Percentiles rank a stretch among this genome's conserved stretches.
Conservation (phyloP, 805 yeast genomes). For the Brettanomyces nanus region DNA sequence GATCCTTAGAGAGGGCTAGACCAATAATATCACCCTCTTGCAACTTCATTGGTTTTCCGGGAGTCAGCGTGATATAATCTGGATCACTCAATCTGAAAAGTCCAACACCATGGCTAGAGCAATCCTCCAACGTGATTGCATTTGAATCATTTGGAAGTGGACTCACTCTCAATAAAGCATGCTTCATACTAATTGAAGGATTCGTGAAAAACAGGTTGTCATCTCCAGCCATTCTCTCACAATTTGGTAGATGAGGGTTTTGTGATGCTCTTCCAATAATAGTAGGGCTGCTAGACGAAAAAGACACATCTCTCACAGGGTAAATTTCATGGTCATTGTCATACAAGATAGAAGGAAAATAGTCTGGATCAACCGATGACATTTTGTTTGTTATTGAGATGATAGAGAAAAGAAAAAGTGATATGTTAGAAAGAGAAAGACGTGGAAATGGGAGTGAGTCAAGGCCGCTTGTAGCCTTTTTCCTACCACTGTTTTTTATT, state of each 20-base stretch:
- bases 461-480: no score
- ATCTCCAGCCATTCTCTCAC: constrained; percentile 4
- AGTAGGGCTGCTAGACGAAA: no score
- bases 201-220: constrained; percentile 15
- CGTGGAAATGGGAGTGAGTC: no score
- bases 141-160: background rate
- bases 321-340: no score
- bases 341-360: no score
- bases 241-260: constrained; percentile 11
- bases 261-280: constrained; percentile 18
- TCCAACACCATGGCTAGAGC: background rate
- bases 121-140: background rate
- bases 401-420: no score
- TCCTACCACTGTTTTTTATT: background rate
- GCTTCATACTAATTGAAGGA: constrained; percentile 19
- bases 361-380: no score
- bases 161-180: constrained; percentile 10
- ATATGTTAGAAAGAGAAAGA: no score
- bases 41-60: background rate
- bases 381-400: no score
- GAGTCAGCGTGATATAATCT: background rate
- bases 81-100: background rate
- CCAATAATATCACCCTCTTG: background rate
- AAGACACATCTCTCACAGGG: no score
- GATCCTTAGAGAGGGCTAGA: background rate